A percentile compares a stretch with the other conserved stretches of the same genome.
Conservation (phyloP, 495 filamentous ascomycete species). For the Trypethelium eluteriae region DNA sequence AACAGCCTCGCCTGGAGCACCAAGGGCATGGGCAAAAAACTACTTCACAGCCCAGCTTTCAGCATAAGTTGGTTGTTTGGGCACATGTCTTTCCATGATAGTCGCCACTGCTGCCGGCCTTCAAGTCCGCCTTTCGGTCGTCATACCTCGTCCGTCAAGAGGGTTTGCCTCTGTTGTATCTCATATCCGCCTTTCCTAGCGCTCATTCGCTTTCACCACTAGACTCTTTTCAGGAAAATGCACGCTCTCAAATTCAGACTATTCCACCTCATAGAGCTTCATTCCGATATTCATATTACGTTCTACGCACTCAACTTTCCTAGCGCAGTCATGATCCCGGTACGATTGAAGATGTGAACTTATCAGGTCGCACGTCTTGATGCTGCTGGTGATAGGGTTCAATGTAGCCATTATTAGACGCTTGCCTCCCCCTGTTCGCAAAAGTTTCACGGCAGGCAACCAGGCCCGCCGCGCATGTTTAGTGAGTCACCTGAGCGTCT, state of each 20-base stretch:
- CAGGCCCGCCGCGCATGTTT: neutral
- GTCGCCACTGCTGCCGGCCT: neutral
- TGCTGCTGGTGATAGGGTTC: neutral
- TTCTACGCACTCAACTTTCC: neutral
- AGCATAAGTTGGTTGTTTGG: constrained; percentile 6
- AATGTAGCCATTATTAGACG: neutral
- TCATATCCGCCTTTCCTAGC: neutral
- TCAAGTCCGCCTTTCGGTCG: neutral
- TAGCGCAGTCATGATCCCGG: neutral
- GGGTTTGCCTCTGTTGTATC: neutral
- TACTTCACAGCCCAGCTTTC: neutral
- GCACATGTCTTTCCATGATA: neutral
- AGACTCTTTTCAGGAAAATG: constrained; percentile 1
- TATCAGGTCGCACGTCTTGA: neutral
- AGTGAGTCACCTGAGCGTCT: neutral
- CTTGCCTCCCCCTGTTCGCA: neutral
- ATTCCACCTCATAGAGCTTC: neutral
- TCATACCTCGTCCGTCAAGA: neutral
- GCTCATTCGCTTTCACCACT: constrained; percentile 3
- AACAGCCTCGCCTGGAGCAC: neutral
- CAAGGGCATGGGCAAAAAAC: neutral
- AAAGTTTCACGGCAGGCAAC: neutral
- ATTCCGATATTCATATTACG: neutral
- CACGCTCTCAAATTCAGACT: neutral
- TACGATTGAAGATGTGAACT: neutral